These are phyloP conservation scores for Rhodotorula sp. DNA, from an alignment of 1,284 basidiomycete species.

Conservation along the genomic window DNA sequence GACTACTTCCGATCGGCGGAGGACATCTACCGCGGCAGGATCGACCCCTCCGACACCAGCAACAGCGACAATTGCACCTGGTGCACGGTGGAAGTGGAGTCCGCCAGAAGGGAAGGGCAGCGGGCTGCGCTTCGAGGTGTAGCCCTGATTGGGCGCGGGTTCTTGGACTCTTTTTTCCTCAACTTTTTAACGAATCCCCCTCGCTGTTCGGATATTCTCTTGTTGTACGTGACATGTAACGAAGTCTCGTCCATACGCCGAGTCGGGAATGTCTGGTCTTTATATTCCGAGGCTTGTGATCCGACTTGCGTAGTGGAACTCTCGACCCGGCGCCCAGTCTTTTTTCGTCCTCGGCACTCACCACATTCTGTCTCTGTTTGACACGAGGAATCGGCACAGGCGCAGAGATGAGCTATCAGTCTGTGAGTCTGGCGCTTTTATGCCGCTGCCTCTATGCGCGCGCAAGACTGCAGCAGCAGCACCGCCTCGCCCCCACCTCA, in stretches of 20 bases:
- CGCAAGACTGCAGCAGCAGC: too few relatives aligned
- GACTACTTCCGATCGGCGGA: too few relatives aligned
- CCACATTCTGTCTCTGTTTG: too few relatives aligned
- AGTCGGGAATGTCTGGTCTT: background rate
- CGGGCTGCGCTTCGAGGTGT: background rate
- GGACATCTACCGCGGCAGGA: background rate
- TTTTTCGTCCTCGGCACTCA: too few relatives aligned
- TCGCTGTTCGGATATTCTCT: too few relatives aligned
- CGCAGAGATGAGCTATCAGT: constrained; percentile 11
- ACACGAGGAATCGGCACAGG: too few relatives aligned
- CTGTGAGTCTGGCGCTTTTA: background rate
- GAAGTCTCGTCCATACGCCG: background rate
- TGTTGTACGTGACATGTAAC: background rate
- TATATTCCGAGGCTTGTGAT: too few relatives aligned
- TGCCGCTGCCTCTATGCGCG: background rate
- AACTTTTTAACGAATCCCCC: background rate
- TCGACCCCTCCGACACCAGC: background rate
- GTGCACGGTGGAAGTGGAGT: constrained; percentile 1
- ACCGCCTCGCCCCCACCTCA: background rate
- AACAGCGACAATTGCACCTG: background rate
- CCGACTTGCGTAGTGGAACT: too few relatives aligned
- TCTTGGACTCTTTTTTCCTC: background rate
- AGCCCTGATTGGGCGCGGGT: too few relatives aligned
- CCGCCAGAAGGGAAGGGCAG: constrained; percentile 10
- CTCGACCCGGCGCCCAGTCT: too few relatives aligned